These are phyloP conservation scores for Gossypium herbaceum DNA, from an alignment of 345 rosid genomes.

Conservation along the genomic window DNA sequence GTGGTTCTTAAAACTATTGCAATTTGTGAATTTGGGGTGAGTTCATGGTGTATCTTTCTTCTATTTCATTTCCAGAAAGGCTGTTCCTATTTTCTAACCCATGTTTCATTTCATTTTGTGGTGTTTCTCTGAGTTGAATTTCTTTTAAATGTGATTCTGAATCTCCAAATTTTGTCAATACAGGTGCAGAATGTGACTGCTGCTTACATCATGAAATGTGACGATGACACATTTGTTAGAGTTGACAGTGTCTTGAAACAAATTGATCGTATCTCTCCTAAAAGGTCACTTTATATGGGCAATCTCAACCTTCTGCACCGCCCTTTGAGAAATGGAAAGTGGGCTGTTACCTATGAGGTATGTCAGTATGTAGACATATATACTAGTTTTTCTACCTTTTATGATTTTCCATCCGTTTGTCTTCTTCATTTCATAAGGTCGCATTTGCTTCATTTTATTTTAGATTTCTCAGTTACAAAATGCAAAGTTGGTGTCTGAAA, in stretches of 20 bases:
- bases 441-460: slow-evolving; percentile 3
- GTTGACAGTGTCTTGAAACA: slow-evolving; percentile 75
- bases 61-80: slow-evolving; percentile 14
- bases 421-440: not conserved
- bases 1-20: slow-evolving; percentile 95
- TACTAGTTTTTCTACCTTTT: slow-evolving; percentile 2
- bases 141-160: not conserved
- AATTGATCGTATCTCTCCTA: slow-evolving; percentile 52
- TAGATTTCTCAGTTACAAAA: not conserved
- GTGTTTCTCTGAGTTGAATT: not conserved
- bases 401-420: not conserved
- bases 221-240: slow-evolving; percentile 90
- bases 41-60: slow-evolving; percentile 19
- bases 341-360: slow-evolving; percentile 98
- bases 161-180: not conserved
- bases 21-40: slow-evolving; percentile 95
- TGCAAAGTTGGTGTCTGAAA: not conserved
- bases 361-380: not conserved
- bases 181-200: slow-evolving; percentile 88
- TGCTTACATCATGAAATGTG: slow-evolving; percentile 88
- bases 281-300: slow-evolving; percentile 89
- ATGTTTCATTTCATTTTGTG: too few relatives aligned
- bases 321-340: slow-evolving; percentile 85
- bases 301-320: slow-evolving; percentile 94
- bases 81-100: not conserved